Base-by-base conservation (phyloP, 495 filamentous ascomycete genomes). In the Annulohypoxylon bovei region DNA sequence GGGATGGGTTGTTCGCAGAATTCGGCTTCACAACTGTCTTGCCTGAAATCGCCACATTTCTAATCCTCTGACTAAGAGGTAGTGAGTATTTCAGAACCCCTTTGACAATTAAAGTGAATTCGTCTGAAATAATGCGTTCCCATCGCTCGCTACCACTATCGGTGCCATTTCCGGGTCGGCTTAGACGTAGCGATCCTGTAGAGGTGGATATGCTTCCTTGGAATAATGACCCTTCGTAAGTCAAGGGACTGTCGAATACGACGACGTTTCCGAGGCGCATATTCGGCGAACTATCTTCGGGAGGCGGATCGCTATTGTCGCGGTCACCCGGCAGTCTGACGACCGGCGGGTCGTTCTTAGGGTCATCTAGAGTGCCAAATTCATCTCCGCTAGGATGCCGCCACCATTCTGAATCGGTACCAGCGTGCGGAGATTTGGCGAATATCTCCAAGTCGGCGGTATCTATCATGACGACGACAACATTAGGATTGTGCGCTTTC, bases 191-290 rank as follows among this genome's bases (percentile, higher is more conserved):
- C 73, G 95, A 92, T 32, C 95, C 95, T 7, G 89, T 85, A 0
- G 94, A 95, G 30, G 81, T 84, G 1, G 90, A 89, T 0, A 81
- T 73, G 23, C 84, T 79, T 46, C 88, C 85, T 39, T 90, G 88
- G 80, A 97, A 88, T 28, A 95, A 94, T 11, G 93, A 94, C 16
- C 92, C 88, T 58, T 97, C 94, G 71, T 98, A 98, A 2, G 87
- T 87, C 27, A 98, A 84, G 0, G 93, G 88, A 30, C 91, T 94
- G 75, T 98, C 93, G 78, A 99, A 95, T 49, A 86, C 84, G 63
- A 90, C 89, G 33, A 99, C 93, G 42, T 90, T 91, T 18, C 95
- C 95, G 18, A 99, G 89, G 27, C 93, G 87, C 90, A 98, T 94
- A 35, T 91, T 95, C 59, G 92, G 91, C 1, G 88, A 80, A 57